Evolutionary conservation across 2,329 filamentous ascomycete species (phyloP).

Genomic region (Coniosporium tulheliwenetii): DNA sequence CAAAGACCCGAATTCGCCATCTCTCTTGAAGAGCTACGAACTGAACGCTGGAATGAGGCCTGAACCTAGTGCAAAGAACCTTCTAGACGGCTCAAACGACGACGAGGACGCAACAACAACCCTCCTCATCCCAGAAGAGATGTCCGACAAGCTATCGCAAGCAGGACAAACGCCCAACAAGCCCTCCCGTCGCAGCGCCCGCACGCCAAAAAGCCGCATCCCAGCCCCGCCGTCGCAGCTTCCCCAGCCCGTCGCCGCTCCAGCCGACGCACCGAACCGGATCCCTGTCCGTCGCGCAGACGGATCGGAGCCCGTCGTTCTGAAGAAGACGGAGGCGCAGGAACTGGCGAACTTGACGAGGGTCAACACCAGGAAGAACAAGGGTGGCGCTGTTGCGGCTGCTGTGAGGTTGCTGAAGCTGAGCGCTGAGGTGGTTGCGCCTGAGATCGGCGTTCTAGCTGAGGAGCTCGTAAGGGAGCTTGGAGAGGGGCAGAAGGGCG

Average conservation of each 20-base stretch:
- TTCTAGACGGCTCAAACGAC: neutral
- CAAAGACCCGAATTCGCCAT: conserved; percentile 32
- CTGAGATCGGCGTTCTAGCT: conserved; percentile 1
- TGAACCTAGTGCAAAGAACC: no score
- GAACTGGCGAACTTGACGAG: conserved; percentile 28
- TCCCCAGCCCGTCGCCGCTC: conserved; percentile 6
- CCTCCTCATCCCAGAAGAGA: neutral
- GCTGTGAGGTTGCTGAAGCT: conserved; percentile 26
- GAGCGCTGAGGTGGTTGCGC: conserved; percentile 11
- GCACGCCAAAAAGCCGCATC: conserved; percentile 4
- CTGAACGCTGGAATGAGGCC: no score
- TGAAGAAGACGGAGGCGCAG: conserved; percentile 33
- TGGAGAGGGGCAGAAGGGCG: conserved; percentile 9
- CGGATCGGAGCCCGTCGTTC: conserved; percentile 24
- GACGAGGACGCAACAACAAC: neutral
- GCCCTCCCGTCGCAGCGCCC: conserved; percentile 5
- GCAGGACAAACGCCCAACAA: conserved; percentile 1
- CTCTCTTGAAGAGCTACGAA: conserved; percentile 12
- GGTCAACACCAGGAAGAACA: conserved; percentile 35
- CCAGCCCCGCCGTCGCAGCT: conserved; percentile 1
- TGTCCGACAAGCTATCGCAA: neutral
- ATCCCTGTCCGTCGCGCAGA: conserved; percentile 28
- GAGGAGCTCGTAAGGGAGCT: conserved; percentile 2
- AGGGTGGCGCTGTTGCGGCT: conserved; percentile 27
- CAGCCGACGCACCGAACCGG: conserved; percentile 19